Evolutionary conservation across 2,329 filamentous ascomycete species (phyloP).

Genomic region (Stachybotrys chlorohalonatus): DNA sequence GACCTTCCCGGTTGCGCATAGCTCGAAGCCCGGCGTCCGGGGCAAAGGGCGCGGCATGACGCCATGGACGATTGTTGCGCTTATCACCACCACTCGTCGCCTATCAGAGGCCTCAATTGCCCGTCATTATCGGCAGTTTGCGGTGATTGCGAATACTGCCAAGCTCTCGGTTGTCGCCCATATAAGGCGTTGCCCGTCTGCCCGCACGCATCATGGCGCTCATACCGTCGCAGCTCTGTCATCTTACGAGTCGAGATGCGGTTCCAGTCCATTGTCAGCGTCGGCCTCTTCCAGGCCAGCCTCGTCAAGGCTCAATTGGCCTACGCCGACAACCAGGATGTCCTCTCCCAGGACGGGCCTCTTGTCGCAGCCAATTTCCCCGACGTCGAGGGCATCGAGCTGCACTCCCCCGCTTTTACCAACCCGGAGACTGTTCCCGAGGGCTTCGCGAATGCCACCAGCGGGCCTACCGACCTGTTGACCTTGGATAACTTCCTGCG

Average conservation of each 20-base stretch:
- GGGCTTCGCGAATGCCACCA: constrained; percentile 1
- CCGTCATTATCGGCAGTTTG: not conserved
- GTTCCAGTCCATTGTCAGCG: not conserved
- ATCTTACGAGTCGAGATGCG: not conserved
- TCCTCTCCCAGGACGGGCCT: not conserved
- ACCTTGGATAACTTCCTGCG: constrained; percentile 10
- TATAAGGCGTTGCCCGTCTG: not conserved
- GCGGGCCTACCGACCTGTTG: not conserved
- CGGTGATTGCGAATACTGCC: not conserved
- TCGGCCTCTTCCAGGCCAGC: not conserved
- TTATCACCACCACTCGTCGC: not conserved
- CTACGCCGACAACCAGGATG: not conserved
- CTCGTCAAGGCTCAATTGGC: not conserved
- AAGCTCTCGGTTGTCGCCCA: not conserved
- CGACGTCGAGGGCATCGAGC: constrained; percentile 1
- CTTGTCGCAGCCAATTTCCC: not conserved
- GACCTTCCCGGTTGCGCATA: not conserved
- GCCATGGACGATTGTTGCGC: not conserved
- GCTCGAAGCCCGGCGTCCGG: not conserved
- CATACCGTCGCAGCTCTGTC: not conserved
- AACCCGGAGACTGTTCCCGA: not conserved
- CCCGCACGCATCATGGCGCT: too few relatives aligned
- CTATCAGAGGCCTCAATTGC: not conserved
- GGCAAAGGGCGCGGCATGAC: not conserved
- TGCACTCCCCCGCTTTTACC: constrained; percentile 1